phyloP scores from a whole-genome alignment of 1,284 basidiomycete genomes.

The Farysia itapuensis region DNA sequence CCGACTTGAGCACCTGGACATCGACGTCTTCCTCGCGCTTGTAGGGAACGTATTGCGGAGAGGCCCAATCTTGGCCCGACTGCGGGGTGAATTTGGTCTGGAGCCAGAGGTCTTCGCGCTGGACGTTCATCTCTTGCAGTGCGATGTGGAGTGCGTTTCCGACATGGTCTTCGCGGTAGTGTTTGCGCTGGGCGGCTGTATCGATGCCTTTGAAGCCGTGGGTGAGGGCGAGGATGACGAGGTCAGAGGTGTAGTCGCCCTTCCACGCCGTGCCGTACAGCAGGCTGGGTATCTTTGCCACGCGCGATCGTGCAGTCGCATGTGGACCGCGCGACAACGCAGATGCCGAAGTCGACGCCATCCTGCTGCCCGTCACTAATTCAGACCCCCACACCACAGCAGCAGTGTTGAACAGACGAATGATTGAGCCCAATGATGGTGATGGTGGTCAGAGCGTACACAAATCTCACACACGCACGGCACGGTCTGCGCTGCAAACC shows the following conservation, averaged over 20 bases:
- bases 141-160: slow-evolving; percentile 41
- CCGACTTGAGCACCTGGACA: slow-evolving; percentile 40
- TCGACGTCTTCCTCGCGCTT: slow-evolving; percentile 24
- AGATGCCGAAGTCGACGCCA: neutral
- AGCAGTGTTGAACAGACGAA: no score
- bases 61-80: slow-evolving; percentile 46
- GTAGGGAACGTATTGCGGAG: slow-evolving; percentile 37
- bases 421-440: no score
- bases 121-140: slow-evolving; percentile 22
- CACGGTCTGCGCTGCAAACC: no score
- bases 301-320: slow-evolving; percentile 4
- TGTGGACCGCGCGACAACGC: no score
- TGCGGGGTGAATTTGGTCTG: slow-evolving; percentile 56
- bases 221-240: slow-evolving; percentile 44
- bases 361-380: no score
- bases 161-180: slow-evolving; percentile 56
- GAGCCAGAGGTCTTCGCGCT: slow-evolving; percentile 44
- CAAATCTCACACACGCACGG: no score
- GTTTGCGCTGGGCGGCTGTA: slow-evolving; percentile 54
- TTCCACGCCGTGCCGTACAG: slow-evolving; percentile 59
- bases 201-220: slow-evolving; percentile 55
- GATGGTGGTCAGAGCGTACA: no score
- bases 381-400: no score
- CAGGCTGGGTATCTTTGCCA: slow-evolving; percentile 32
- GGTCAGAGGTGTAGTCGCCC: slow-evolving; percentile 35